Evolutionary conservation across 176 grass and related monocot species (phyloP), one percentile per base, ranked within the genome.

Genomic region (Olyra latifolia): DNA sequence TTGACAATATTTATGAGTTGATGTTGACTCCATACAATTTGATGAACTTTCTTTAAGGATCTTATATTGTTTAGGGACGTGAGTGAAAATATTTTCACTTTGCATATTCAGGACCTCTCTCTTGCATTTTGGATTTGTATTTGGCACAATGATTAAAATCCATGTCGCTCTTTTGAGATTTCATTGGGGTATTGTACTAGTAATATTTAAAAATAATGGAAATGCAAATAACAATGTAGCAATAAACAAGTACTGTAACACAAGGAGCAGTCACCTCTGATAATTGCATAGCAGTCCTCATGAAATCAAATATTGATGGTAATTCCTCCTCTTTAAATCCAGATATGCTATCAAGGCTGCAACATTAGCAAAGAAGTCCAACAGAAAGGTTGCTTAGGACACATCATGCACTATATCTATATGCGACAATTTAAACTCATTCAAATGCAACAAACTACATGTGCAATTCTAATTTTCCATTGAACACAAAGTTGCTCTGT

Each of bases 241-340:
- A 64, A 74, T 47, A 42, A 82, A 50, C 4, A 39, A 38, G 49
- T 81, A 85, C 69, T 80, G 54, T 77, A 57, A 82, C 70, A 73
- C 48, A 54, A 66, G 20, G 12, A 44, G 49, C 27, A 24, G 27
- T 79, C 35, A 86, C 80, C 80, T 89, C 74, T 75, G 86, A 83
- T 35, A 94, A 39, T 14, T 92, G 75, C 43, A 97, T 83, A 60
- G 85, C 83, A 86, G 71, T 86, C 62, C 81, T 90, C 87, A 94
- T 97, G 79, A 17, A 90, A 48, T 83, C 47, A 83, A 82, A 92
- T 69, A 94, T 94, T 67, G 69, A 84, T 71, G 87, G 81, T 19
- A 89, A 84, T 73, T 97, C 91, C 35, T 86, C 69, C 12, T 84
- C 85, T 86, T 58, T 85, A 58, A 87, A 88, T 64, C 74, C 71